Evolutionary conservation across 768 basidiomycete genomes (phyloP), one percentile per base, ranked within the genome.

Genomic region (Tulasnella sp.): DNA sequence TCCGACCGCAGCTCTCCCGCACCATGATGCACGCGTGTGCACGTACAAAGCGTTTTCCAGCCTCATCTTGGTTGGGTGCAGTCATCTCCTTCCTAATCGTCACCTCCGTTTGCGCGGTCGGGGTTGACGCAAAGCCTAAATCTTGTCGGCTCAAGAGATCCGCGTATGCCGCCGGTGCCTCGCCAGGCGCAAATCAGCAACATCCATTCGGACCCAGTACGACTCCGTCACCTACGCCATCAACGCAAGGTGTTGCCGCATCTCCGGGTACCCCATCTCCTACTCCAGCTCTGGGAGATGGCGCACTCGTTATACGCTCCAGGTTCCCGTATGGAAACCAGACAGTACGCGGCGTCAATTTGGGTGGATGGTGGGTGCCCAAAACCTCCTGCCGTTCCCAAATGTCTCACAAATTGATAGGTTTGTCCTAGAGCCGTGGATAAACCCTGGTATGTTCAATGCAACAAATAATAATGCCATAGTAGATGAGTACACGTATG

Each of bases 391-490:
- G n/a, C 29, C 15, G 15, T n/a, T 27, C 2, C 6, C 31, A 14
- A 35, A 36, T 11, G 23, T 51, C 17, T 32, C n/a, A 32, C 49
- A 51, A n/a, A n/a, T n/a, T 31, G 31, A 31, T 37, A 57, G 54
- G 54, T 42, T 49, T 25, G 50, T 61, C 15, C 29, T 49, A 8
- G 57, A 58, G 59, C 59, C 59, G 23, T 61, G 43, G 46, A 50
- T 61, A 46, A 61, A 37, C 42, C 59, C 59, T 19, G 52, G 60
- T 25, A 39, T 61, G 21, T 61, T 61, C 21, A 43, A 49, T 35
- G 19, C 49, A 11, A 61, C 59, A 2, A 9, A 72, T 71, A 56
- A 56, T 27, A 27, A 32, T 29, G 37, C 21, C 17, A 48, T 58
- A 17, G 39, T 59, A 19, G 42, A 57, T 17, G 57, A 54, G 48